Conservation (phyloP, 2,329 filamentous ascomycete genomes). For the Aspergillus sp. region DNA sequence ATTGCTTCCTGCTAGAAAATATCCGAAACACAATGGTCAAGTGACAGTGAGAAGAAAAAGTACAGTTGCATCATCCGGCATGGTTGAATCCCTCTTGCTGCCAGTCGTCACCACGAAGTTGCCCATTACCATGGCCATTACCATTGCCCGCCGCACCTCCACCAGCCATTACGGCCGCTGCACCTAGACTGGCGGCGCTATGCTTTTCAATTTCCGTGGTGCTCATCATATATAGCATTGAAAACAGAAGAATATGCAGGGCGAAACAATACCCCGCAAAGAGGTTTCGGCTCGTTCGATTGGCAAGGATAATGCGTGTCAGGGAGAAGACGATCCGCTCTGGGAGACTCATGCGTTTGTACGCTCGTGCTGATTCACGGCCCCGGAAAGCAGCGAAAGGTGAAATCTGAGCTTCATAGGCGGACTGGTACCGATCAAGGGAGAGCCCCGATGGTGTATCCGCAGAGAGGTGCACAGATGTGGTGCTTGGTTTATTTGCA, state of each 20-base stretch:
- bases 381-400: constrained; percentile 94
- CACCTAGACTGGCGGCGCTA: constrained; percentile 49
- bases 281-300: constrained; percentile 82
- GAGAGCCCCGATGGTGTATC: constrained; percentile 60
- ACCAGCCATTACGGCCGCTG: constrained; percentile 31
- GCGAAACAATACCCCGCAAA: constrained; percentile 90
- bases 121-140: constrained; percentile 16
- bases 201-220: constrained; percentile 61
- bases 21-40: constrained; percentile 5
- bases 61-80: constrained; percentile 7
- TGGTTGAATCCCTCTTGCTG: constrained; percentile 56
- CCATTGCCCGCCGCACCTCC: constrained; percentile 20
- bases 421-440: constrained; percentile 80
- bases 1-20: neutral
- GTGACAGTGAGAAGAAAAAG: constrained; percentile 1
- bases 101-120: constrained; percentile 52
- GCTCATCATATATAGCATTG: constrained; percentile 80
- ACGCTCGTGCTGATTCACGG: constrained; percentile 84
- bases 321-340: constrained; percentile 88
- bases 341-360: constrained; percentile 87
- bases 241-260: constrained; percentile 81
- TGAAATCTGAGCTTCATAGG: constrained; percentile 92
- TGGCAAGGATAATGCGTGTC: constrained; percentile 85
- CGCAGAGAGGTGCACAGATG: constrained; percentile 59
- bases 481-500: constrained; percentile 68